Base-by-base conservation (phyloP, 2,329 filamentous ascomycete genomes). In the Cercospora berteroae region DNA sequence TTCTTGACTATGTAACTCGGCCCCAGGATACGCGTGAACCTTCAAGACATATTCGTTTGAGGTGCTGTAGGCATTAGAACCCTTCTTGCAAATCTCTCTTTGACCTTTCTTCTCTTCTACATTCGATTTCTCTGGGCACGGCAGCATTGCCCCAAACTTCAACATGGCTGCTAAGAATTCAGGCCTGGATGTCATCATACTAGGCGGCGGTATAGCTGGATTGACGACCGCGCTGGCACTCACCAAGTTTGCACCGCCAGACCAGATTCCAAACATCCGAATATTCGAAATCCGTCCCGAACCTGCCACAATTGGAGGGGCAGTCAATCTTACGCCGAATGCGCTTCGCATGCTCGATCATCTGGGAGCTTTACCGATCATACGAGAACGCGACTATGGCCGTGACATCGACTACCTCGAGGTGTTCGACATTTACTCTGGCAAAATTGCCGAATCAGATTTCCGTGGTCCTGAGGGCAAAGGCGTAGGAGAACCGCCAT, bases 141-240 rank as follows among this genome's bases (percentile, higher is more conserved):
- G 48, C 48, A 55, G 48, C 36, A 31, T 31, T 23, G 23, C 4
- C 39, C 27, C 36, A 12, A 52, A 13, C 55, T 18, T 36, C 55
- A 58, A 16, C 48, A 77, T 76, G 75, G 74, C 76, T 39, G 72
- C 72, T 58, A 71, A 73, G 60, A 75, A 74, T 27, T 64, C 69
- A 39, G 75, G 73, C 63, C 69, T 78, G 23, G 70, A 81, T 65
- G 79, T 84, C 67, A 80, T 85, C 70, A 81, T 86, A 64, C 77
- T 86, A 56, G 84, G 84, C 44, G 83, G 82, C 7, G 84, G 84
- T 25, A 83, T 85, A 27, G 80, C 83, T 18, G 85, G 84, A 42
- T 79, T 86, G 29, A 77, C 82, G 16, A 81, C 83, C 52, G 84
- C 85, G 18, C 77, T 85, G 52, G 78, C 83, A 12, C 78, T 85